phyloP scores from a whole-genome alignment of 2,329 filamentous ascomycete genomes.

The Colletotrichum nymphaeae region DNA sequence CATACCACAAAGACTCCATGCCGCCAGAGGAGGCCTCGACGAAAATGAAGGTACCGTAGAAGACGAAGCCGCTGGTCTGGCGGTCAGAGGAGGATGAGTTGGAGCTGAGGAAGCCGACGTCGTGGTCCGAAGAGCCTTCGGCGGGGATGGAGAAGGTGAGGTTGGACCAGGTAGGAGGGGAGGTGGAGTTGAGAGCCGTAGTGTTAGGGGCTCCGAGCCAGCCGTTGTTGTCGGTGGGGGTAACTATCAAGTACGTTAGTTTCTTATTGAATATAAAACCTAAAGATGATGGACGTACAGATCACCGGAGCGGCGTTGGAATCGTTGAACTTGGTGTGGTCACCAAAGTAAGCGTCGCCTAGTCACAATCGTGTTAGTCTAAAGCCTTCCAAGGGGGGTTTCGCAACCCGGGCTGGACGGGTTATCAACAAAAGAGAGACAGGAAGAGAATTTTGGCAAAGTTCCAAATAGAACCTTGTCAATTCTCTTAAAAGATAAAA shows the following conservation, averaged over 20 bases:
- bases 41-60: constrained; percentile 41
- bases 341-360: constrained; percentile 25
- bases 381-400: accelerated
- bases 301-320: constrained; percentile 23
- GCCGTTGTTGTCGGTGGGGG: constrained; percentile 20
- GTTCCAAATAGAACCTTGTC: background rate
- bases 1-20: constrained; percentile 40
- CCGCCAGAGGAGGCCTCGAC: constrained; percentile 5
- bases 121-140: constrained; percentile 33
- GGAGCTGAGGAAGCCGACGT: constrained; percentile 37
- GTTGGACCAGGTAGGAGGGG: constrained; percentile 39
- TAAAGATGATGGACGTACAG: background rate
- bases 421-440: background rate
- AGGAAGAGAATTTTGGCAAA: too few species aligned
- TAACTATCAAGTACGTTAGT: constrained; percentile 25
- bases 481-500: background rate
- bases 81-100: constrained; percentile 12
- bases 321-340: constrained; percentile 24
- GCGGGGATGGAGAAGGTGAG: constrained; percentile 40
- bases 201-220: constrained; percentile 39
- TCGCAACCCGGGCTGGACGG: background rate
- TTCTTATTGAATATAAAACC: too few species aligned
- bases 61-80: constrained; percentile 39
- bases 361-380: background rate
- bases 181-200: constrained; percentile 15